A percentile compares a stretch with the other conserved stretches of the same genome.
phyloP scores from a whole-genome alignment of 306 rosid genomes.

The Trifolium fragiferum region DNA sequence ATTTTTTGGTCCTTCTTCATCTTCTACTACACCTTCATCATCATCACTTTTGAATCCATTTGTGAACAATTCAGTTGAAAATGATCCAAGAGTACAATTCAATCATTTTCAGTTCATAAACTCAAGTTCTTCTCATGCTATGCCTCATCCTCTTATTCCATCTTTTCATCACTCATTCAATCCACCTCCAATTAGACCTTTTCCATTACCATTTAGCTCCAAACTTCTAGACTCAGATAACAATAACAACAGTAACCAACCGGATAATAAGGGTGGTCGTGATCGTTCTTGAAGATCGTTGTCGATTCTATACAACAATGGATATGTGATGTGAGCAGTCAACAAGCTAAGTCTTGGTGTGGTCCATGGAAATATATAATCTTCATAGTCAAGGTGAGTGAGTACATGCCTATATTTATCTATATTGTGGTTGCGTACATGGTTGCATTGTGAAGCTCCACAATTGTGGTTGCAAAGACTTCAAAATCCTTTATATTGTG shows the following conservation, averaged over 20 bases:
- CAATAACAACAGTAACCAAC: constrained; percentile 17
- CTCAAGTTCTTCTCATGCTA: constrained; percentile 44
- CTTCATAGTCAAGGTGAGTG: constrained; percentile 12
- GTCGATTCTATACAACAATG: constrained; percentile 14
- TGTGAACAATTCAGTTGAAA: constrained; percentile 46
- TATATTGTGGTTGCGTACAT: background rate
- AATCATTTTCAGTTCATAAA: constrained; percentile 62
- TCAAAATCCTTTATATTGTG: background rate
- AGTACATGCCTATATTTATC: background rate
- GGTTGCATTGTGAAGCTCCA: background rate
- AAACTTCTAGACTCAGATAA: constrained; percentile 49
- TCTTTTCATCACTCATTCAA: constrained; percentile 51
- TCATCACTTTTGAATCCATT: constrained; percentile 55
- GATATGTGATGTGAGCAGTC: constrained; percentile 25
- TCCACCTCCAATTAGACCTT: constrained; percentile 52
- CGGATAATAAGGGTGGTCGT: constrained; percentile 35
- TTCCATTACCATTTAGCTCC: constrained; percentile 49
- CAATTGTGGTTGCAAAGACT: background rate
- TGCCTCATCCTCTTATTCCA: constrained; percentile 53
- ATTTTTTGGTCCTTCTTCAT: constrained; percentile 53
- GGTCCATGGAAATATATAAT: background rate
- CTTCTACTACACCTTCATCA: constrained; percentile 48
- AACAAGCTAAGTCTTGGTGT: background rate
- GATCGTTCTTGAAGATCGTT: constrained; percentile 43
- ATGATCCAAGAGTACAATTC: constrained; percentile 48